Conservation (phyloP, 164 flowering plant genomes). For the Vitis amurensis region DNA sequence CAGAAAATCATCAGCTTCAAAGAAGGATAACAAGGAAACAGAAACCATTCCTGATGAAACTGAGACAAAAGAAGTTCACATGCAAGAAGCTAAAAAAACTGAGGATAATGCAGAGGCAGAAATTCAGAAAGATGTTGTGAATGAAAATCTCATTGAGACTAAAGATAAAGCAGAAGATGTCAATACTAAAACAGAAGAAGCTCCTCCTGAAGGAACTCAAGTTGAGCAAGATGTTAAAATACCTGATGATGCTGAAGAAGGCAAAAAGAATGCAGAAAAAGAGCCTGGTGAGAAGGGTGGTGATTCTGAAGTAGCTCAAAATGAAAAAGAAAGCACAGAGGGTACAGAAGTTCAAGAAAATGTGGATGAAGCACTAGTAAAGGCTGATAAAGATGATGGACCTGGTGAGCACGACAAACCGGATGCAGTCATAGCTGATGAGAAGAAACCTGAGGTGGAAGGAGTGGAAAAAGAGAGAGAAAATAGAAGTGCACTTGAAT, state of each 20-base stretch:
- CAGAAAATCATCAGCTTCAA: conserved; percentile 39
- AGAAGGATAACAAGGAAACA: conserved; percentile 37
- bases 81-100: conserved; percentile 25
- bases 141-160: conserved; percentile 12
- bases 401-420: conserved; percentile 23
- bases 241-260: conserved; percentile 17
- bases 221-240: conserved; percentile 4
- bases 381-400: conserved; percentile 19
- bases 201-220: conserved; percentile 12
- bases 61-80: conserved; percentile 29
- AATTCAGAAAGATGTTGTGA: conserved; percentile 5
- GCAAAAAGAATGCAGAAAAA: conserved; percentile 14
- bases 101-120: conserved; percentile 8
- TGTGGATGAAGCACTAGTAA: conserved; percentile 17
- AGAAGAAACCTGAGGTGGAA: conserved; percentile 8
- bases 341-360: conserved; percentile 14
- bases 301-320: conserved; percentile 7
- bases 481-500: conserved; percentile 8
- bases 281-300: conserved; percentile 15
- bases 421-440: conserved; percentile 5
- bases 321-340: conserved; percentile 17
- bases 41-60: conserved; percentile 27
- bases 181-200: conserved; percentile 8
- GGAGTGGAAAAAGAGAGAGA: conserved; percentile 17
- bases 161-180: conserved; percentile 11